These are phyloP conservation scores for Dryadomyces quercus-mongolicae DNA, from an alignment of 2,329 filamentous ascomycete species.

Conservation along the genomic window DNA sequence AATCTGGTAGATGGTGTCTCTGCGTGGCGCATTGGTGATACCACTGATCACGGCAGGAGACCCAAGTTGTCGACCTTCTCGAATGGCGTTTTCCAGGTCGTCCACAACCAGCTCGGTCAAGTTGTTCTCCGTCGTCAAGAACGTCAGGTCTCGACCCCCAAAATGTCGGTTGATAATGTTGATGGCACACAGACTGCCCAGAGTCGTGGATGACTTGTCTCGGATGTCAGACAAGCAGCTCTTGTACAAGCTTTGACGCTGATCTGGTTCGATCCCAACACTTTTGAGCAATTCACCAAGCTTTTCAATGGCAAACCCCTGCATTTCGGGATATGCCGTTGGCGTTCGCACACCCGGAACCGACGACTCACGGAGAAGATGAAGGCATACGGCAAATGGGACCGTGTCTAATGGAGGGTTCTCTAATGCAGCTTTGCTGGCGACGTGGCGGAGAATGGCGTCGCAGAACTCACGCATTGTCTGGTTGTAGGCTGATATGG, in stretches of 20 bases:
- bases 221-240: slow-evolving; percentile 59
- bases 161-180: slow-evolving; percentile 33
- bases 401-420: slow-evolving; percentile 20
- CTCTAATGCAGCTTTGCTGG: slow-evolving; percentile 22
- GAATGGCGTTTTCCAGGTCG: slow-evolving; percentile 48
- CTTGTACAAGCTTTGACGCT: slow-evolving; percentile 50
- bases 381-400: slow-evolving; percentile 43
- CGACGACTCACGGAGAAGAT: slow-evolving; percentile 61
- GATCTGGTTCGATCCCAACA: slow-evolving; percentile 38
- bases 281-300: slow-evolving; percentile 47
- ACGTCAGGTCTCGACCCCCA: slow-evolving; percentile 37
- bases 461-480: slow-evolving; percentile 52
- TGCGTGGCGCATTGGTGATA: slow-evolving; percentile 37
- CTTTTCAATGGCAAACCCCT: slow-evolving; percentile 49
- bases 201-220: slow-evolving; percentile 47
- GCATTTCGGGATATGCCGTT: slow-evolving; percentile 48
- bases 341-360: slow-evolving; percentile 39
- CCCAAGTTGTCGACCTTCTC: slow-evolving; percentile 25
- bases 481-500: slow-evolving; percentile 49
- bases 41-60: slow-evolving; percentile 34
- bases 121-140: slow-evolving; percentile 48
- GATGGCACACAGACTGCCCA: slow-evolving; percentile 63
- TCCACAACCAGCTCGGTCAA: slow-evolving; percentile 49
- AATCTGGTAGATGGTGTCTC: slow-evolving; percentile 44
- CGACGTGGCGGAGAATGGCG: slow-evolving; percentile 36